Base-by-base conservation (phyloP, 2,329 filamentous ascomycete species). In the Trematosphaeria pertusa region DNA sequence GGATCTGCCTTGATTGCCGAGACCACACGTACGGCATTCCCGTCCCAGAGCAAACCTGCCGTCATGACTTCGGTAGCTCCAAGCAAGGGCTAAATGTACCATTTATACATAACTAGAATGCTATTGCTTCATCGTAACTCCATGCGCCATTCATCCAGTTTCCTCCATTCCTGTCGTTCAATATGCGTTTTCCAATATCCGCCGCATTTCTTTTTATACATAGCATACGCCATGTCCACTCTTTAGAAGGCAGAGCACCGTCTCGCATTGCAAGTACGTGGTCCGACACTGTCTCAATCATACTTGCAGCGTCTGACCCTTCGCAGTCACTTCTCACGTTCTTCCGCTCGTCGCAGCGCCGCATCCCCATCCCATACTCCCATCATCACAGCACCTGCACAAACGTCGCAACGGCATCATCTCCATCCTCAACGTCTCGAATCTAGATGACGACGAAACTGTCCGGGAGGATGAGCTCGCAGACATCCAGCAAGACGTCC, bases 401-500 rank as follows among this genome's bases (percentile, higher is more conserved):
- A 45, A 43, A 28, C 55, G 55, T n/a, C 50, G 38, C 30, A 20
- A 11, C 17, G 30, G 35, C 21, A 5, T 28, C 37, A 15, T 37
- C 2, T 9, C 43, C 14, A 42, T 24, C 11, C 21, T 30, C n/a
- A 33, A 33, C 45, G 35, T 30, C 53, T 14, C 31, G 10, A 11
- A 17, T 11, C 17, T 20, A 18, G 28, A 7, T 12, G 20, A 42
- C 20, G 15, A 56, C 24, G 39, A 22, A 10, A 22, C 45, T 11
- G 24, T 36, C 43, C 18, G 9, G 32, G 24, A 21, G 6, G 42
- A 44, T n/a, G 5, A 19, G 8, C 15, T 36, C 6, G 55, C 48
- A 5, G n/a, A 40, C 14, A 33, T 57, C 22, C 50, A 61, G 30
- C 55, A 63, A 37, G 30, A 48, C 19, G 51, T 68, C 19, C 37